Base-by-base conservation (phyloP, 768 basidiomycete species). In the Pilatotrama ljubarskyi region DNA sequence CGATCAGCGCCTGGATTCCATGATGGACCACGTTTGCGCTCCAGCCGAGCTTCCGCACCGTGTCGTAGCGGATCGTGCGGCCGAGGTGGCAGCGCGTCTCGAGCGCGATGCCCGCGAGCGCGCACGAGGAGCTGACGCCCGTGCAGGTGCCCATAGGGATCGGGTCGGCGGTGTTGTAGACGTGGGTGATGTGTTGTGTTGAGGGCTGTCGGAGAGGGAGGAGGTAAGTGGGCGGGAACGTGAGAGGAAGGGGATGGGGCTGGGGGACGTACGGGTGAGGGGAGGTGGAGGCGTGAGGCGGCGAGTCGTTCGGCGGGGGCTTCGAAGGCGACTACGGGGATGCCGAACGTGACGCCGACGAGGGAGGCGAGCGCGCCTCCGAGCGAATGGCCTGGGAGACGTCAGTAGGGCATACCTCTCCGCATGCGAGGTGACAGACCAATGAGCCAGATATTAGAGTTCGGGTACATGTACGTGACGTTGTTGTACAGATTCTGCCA, bases 161-260 rank as follows among this genome's bases (percentile, higher is more conserved):
- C 0, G 95, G 95, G 78, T 98, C 96, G 20, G 89, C 95, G 0
- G 90, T 98, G 69, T 98, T 90, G 68, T 91, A 96, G 8, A 98
- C 80, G 68, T 98, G 93, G 0, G 89, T 94, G 41, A 96, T 78
- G 63, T 91, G 90, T 3, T 86, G 83, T 0, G 80, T 79, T 1
- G 87, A 85, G 0, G 87, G 89, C 88, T 90, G 65, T 17, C 10
- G 14, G 20, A 3, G 10, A 5, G 38, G 35, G 24, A 29, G 66
- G 2, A 59, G 58, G 24, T 52, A 20, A 53, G 26, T 14, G 11
- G 29, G 50, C 17, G 32, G 24, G 5, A 14, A 41, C 22, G 42
- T 10, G 5, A n/a, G 29, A 32, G 29, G 20, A 40, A 40, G 18
- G 32, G 26, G 17, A 6, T 10, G 2, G 46, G 15, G 40, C n/a